Evolutionary conservation across 176 grass and related monocot species (phyloP).

Genomic region (Saccharum spontaneum): DNA sequence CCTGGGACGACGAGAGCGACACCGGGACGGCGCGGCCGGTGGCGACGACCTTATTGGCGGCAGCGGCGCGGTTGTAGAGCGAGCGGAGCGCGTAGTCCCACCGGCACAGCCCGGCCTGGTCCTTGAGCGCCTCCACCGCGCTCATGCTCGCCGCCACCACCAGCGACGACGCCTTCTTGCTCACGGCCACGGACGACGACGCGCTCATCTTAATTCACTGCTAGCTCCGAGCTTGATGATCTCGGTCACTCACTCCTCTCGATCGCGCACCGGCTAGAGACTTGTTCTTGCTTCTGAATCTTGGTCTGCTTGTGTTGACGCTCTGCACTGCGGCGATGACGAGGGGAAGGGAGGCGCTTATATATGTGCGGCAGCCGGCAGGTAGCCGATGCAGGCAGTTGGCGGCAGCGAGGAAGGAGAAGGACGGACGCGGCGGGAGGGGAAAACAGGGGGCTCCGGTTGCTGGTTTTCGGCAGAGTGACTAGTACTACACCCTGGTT

Average conservation of each 20-base stretch:
- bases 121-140: constrained; percentile 74
- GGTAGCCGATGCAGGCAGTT: neutral
- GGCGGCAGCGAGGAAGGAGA: neutral
- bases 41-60: constrained; percentile 5
- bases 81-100: constrained; percentile 69
- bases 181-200: neutral
- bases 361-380: neutral
- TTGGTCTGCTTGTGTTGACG: neutral
- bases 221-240: neutral
- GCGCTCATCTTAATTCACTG: constrained; percentile 28
- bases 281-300: constrained; percentile 2
- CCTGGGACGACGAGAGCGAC: constrained; percentile 25
- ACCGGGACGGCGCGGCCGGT: constrained; percentile 36
- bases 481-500: constrained; percentile 5
- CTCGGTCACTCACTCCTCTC: no score
- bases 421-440: neutral
- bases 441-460: constrained; percentile 35
- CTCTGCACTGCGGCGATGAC: neutral
- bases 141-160: constrained; percentile 64
- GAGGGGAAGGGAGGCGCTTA: no score
- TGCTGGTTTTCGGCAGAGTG: constrained; percentile 36
- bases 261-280: neutral
- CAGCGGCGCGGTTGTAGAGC: constrained; percentile 28
- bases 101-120: constrained; percentile 66
- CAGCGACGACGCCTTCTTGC: constrained; percentile 50